Conservation (phyloP, 768 basidiomycete genomes). For the Leccinum incarnatum region DNA sequence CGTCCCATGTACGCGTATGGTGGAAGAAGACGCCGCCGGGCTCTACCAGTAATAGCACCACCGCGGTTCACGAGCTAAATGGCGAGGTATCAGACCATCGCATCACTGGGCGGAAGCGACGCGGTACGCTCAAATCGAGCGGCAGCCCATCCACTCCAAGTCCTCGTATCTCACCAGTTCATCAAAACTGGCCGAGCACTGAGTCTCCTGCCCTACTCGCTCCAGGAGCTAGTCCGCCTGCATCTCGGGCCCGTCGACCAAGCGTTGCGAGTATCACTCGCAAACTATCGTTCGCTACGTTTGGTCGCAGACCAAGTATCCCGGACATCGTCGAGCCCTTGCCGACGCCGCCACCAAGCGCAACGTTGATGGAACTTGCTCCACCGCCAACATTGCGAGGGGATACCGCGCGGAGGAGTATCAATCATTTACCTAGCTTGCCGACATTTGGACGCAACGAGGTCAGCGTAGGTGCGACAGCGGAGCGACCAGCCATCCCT, state of each 20-base stretch:
- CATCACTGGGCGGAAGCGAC: slow-evolving; percentile 4
- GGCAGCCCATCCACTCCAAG: slow-evolving; percentile 22
- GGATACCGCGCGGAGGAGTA: slow-evolving; percentile 2
- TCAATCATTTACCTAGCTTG: slow-evolving; percentile 27
- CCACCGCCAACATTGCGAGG: slow-evolving; percentile 15
- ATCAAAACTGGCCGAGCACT: slow-evolving; percentile 21
- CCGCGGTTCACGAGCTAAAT: slow-evolving; percentile 11
- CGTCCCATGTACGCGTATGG: slow-evolving; percentile 28
- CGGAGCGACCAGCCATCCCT: not conserved
- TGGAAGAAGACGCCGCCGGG: slow-evolving; percentile 26
- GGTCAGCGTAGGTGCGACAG: not conserved
- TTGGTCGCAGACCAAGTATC: slow-evolving; percentile 25
- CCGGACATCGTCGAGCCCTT: slow-evolving; percentile 21
- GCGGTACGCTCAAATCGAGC: slow-evolving; percentile 1
- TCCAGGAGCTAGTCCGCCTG: slow-evolving; percentile 9
- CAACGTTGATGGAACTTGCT: slow-evolving; percentile 15
- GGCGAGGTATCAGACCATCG: slow-evolving; percentile 3
- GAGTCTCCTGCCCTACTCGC: slow-evolving; percentile 15
- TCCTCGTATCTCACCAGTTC: slow-evolving; percentile 14
- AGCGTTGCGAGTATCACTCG: slow-evolving; percentile 32
- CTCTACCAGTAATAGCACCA: slow-evolving; percentile 11
- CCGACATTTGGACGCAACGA: slow-evolving; percentile 18
- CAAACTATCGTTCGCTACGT: slow-evolving; percentile 32
- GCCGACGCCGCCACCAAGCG: slow-evolving; percentile 18
- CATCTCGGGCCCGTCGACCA: slow-evolving; percentile 17